Base-by-base conservation (phyloP, 495 filamentous ascomycete genomes). In the Xanthoparmelia taractica region DNA sequence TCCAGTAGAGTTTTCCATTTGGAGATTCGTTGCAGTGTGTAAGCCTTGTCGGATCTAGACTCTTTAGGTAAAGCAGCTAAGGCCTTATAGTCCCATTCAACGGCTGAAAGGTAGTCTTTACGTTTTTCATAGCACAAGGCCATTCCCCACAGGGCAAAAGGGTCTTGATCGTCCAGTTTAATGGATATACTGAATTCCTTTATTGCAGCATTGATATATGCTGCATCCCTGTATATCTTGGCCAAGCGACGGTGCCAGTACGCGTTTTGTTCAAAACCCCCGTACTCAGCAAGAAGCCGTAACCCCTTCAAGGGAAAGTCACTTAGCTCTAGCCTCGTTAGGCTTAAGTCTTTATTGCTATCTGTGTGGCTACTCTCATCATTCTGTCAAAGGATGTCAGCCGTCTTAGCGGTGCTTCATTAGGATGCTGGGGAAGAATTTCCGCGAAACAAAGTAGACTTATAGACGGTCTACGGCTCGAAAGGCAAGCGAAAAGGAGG, bases 201-300 rank as follows among this genome's bases (percentile, higher is more conserved):
- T 38, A 57, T 57, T 36, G 54, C 54, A 33, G 54, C 54, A 57
- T 57, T 57, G 54, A 57, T 13, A 36, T 57, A 57, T 57, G 17
- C 54, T 57, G 54, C 54, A 8, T 34, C 13, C 36, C 31, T 25
- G 36, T 34, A 34, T 20, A 36, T 27, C 13, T 20, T 34, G 36
- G 27, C 54, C 6, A 57, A 57, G 6, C 54, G 54, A 57, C 54
- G 54, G 36, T 57, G 36, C 54, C 54, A 57, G 29, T 34, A 33
- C n/a, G 54, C 29, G 8, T 33, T 34, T 27, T 57, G 18, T 17
- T 33, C 31, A 57, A 57, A 33, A 12, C 36, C 54, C 4, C 54
- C 54, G n/a, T 34, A 57, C 29, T 57, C 54, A 36, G 54, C 54
- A n/a, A 57, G 36, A 18, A 34, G 11, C 18, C 29, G 27, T 34